Conservation (phyloP, 2,329 filamentous ascomycete species). For the Periconia macrospinosa region DNA sequence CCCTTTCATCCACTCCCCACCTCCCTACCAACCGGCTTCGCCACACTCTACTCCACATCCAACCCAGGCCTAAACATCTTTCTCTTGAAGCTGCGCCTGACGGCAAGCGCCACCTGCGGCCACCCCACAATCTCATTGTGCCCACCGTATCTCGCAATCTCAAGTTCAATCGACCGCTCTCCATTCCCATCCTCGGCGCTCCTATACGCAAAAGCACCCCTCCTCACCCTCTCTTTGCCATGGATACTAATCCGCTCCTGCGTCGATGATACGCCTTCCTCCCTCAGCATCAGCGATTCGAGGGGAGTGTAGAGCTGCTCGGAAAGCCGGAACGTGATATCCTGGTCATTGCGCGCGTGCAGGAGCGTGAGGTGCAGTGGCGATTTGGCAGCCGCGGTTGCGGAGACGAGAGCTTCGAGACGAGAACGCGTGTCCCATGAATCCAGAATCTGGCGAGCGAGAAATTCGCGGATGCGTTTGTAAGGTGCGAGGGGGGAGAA, state of each 20-base stretch:
- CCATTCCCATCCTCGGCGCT: conserved; percentile 31
- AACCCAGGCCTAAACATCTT: conserved; percentile 24
- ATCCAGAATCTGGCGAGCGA: conserved; percentile 71
- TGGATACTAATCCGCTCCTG: conserved; percentile 36
- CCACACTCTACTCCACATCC: conserved; percentile 29
- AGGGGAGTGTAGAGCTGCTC: conserved; percentile 31
- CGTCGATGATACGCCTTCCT: conserved; percentile 24
- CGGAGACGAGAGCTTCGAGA: conserved; percentile 59
- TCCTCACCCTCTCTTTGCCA: conserved; percentile 32
- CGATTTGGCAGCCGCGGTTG: conserved; percentile 26
- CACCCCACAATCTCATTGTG: conserved; percentile 72
- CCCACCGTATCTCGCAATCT: conserved; percentile 49
- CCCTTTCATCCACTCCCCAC: neutral
- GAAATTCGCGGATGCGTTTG: conserved; percentile 63
- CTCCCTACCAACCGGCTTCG: neutral
- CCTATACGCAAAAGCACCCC: conserved; percentile 41
- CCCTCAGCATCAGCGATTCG: conserved; percentile 29
- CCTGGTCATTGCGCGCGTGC: conserved; percentile 78
- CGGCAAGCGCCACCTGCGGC: conserved; percentile 64
- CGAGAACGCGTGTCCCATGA: conserved; percentile 75
- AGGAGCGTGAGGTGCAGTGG: conserved; percentile 69
- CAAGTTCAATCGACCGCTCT: conserved; percentile 41
- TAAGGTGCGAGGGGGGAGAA: conserved; percentile 73
- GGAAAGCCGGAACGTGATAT: conserved; percentile 77
- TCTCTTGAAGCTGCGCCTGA: conserved; percentile 65